phyloP scores from a whole-genome alignment of 129 eudicot genomes.

The Gnaphalium uliginosum region DNA sequence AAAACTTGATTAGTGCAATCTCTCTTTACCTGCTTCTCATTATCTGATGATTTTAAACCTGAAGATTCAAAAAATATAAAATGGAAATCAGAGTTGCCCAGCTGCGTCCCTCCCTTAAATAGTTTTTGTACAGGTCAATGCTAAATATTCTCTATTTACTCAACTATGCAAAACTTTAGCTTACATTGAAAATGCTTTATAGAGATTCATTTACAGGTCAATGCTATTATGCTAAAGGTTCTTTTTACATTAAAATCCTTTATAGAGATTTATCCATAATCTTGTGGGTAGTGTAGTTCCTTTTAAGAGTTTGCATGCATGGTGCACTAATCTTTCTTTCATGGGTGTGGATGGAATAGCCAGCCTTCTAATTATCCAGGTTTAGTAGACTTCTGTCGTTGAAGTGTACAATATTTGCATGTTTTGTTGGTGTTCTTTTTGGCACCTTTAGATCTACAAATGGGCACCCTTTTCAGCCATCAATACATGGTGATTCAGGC shows the following conservation, averaged over 20 bases:
- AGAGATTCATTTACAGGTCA: slow-evolving; percentile 3
- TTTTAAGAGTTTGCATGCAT: not conserved
- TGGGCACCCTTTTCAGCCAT: slow-evolving; percentile 2
- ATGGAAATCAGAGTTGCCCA: not conserved
- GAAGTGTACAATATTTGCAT: not conserved
- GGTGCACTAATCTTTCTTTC: slow-evolving; percentile 7
- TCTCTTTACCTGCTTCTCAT: not conserved
- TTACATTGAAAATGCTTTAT: not conserved
- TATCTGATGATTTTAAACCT: not conserved
- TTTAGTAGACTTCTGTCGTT: slow-evolving; percentile 6
- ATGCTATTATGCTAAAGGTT: too few relatives aligned
- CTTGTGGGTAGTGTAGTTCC: slow-evolving; percentile 1
- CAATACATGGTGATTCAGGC: slow-evolving; percentile 15
- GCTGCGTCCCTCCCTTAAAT: not conserved
- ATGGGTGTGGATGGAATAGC: slow-evolving; percentile 10
- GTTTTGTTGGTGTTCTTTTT: slow-evolving; percentile 21
- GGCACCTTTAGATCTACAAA: slow-evolving; percentile 13
- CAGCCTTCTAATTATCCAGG: slow-evolving; percentile 8
- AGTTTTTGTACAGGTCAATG: not conserved
- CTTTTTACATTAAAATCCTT: not conserved
- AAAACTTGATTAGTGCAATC: not conserved
- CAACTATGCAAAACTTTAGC: not conserved
- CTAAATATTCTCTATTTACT: slow-evolving; percentile 10
- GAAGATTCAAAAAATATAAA: not conserved
- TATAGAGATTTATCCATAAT: slow-evolving; percentile 6